Evolutionary conservation across 768 basidiomycete genomes (phyloP).

Genomic region (Sutorius australiensis): DNA sequence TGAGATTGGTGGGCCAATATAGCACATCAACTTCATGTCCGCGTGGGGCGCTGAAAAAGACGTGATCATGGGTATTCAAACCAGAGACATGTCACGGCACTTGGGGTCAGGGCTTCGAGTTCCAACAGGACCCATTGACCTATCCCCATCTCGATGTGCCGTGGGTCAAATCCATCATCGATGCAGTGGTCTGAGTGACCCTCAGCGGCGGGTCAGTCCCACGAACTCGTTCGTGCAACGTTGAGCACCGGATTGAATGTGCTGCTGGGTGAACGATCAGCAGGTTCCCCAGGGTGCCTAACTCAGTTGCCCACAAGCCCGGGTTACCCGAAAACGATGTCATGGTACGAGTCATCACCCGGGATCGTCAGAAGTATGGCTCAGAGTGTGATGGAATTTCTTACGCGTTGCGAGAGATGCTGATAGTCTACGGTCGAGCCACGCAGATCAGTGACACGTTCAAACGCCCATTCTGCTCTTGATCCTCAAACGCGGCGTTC

Average conservation of each 20-base stretch:
- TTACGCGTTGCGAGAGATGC: no score
- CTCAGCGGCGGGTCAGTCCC: background rate
- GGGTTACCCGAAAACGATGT: no score
- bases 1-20: no score
- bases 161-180: background rate
- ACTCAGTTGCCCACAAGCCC: background rate
- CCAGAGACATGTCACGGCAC: background rate
- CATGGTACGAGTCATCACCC: no score
- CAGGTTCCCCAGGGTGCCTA: no score
- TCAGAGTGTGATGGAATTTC: no score
- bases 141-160: background rate
- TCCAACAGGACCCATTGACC: background rate
- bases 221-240: no score
- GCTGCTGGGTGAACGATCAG: background rate
- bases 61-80: background rate
- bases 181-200: background rate
- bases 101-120: background rate
- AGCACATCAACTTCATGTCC: background rate
- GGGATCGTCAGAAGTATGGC: no score
- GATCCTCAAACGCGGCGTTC: no score
- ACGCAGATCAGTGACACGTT: no score
- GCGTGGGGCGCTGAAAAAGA: background rate
- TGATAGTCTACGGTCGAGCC: no score
- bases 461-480: no score
- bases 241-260: background rate